Conservation (phyloP, 371 early-diverging fungal species). For the Apophysomyces trapeziformis region DNA sequence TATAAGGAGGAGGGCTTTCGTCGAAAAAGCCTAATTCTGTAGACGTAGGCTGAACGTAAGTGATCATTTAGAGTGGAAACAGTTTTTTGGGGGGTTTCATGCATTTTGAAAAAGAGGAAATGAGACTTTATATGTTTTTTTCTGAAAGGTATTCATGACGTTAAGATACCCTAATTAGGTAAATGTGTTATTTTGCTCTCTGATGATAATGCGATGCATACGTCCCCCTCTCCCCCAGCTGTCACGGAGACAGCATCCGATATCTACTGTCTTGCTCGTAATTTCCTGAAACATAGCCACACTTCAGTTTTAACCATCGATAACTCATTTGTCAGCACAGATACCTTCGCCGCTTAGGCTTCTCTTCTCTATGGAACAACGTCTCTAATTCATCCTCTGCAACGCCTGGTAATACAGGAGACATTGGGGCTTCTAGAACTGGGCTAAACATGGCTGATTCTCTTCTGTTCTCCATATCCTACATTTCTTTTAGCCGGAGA, state of each 20-base stretch:
- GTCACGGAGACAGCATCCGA: conserved; percentile 4
- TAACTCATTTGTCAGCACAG: not conserved
- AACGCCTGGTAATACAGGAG: conserved; percentile 17
- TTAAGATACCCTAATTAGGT: not conserved
- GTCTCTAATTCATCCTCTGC: conserved; percentile 13
- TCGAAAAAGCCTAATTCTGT: not conserved
- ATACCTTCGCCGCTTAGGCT: conserved; percentile 11
- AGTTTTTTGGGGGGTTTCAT: not conserved
- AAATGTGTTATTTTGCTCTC: not conserved
- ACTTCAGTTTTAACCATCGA: not conserved
- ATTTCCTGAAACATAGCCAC: conserved; percentile 13
- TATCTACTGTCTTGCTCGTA: conserved; percentile 15
- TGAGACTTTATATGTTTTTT: conserved; percentile 11
- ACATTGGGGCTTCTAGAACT: conserved; percentile 18
- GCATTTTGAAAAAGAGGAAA: not conserved
- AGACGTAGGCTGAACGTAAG: conserved; percentile 1
- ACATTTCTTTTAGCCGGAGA: not conserved
- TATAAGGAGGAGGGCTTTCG: conserved; percentile 2
- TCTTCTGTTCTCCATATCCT: not conserved
- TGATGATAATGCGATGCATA: not conserved
- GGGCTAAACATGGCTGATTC: conserved; percentile 22
- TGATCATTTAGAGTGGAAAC: not conserved
- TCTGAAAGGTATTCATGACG: conserved; percentile 10
- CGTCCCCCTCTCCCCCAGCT: not conserved
- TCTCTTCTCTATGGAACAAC: not conserved